Evolutionary conservation across 768 basidiomycete genomes (phyloP).

Genomic region (Suillus subalutaceus): DNA sequence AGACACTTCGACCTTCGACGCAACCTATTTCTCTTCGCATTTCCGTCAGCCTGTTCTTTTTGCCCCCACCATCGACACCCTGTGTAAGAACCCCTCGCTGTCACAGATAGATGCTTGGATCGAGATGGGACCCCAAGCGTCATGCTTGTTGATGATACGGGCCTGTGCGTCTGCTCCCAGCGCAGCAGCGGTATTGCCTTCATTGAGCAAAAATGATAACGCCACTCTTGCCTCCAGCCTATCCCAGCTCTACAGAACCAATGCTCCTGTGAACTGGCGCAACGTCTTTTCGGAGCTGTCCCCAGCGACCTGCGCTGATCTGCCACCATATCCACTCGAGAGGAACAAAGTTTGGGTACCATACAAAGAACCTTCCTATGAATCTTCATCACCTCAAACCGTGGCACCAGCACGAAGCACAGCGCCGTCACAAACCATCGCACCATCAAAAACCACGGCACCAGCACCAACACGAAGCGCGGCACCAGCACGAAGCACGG

Average conservation of each 20-base stretch:
- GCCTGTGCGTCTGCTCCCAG: constrained; percentile 30
- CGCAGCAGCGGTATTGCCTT: constrained; percentile 45
- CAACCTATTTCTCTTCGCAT: constrained; percentile 60
- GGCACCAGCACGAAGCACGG: not conserved
- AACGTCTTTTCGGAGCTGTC: constrained; percentile 51
- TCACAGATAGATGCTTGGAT: constrained; percentile 46
- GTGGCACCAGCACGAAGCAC: not conserved
- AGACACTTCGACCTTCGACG: constrained; percentile 48
- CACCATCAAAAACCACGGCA: not conserved
- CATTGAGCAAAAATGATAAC: constrained; percentile 49
- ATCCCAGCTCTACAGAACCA: constrained; percentile 48
- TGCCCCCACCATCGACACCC: constrained; percentile 48
- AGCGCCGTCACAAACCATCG: not conserved
- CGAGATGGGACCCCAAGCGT: constrained; percentile 27
- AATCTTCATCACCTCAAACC: not conserved
- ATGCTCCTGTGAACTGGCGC: constrained; percentile 54
- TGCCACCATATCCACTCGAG: constrained; percentile 69
- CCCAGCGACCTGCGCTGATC: constrained; percentile 43
- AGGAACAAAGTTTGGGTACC: constrained; percentile 59
- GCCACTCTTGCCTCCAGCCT: constrained; percentile 49
- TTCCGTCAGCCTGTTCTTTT: constrained; percentile 63
- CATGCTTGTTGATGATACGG: constrained; percentile 59
- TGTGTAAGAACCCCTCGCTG: constrained; percentile 33
- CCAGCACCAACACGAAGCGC: not conserved
- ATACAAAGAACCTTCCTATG: constrained; percentile 37